Evolutionary conservation across 768 basidiomycete species (phyloP).

Genomic region (Pulveroboletus sp.): DNA sequence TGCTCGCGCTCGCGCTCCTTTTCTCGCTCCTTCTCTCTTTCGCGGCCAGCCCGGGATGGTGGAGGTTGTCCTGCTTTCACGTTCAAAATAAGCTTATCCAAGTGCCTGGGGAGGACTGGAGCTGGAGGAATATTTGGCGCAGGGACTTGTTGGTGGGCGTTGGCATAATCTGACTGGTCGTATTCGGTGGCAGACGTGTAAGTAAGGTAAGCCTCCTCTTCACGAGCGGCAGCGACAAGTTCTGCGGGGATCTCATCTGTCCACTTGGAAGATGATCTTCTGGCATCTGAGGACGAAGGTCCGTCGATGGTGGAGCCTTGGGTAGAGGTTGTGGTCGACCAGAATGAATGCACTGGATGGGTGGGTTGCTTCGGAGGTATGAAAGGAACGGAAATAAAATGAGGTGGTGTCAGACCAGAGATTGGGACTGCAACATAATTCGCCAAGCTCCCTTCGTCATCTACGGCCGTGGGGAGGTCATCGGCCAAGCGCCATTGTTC

Average conservation of each 20-base stretch:
- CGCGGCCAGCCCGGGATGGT: conserved; percentile 26
- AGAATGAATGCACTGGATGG: conserved; percentile 38
- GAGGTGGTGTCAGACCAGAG: conserved; percentile 31
- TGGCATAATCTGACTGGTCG: conserved; percentile 33
- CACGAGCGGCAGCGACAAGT: conserved; percentile 71
- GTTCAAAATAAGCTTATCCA: conserved; percentile 94
- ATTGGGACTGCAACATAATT: conserved; percentile 73
- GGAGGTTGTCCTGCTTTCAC: conserved; percentile 32
- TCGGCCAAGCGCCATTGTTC: conserved; percentile 77
- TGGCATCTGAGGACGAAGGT: conserved; percentile 27
- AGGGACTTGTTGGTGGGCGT: conserved; percentile 38
- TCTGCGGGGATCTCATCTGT: conserved; percentile 74
- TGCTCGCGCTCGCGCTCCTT: conserved; percentile 30
- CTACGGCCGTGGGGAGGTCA: conserved; percentile 82
- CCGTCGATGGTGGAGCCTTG: conserved; percentile 28
- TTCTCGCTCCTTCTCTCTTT: conserved; percentile 31
- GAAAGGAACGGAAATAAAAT: conserved; percentile 33
- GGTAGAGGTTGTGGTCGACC: conserved; percentile 36
- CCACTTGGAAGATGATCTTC: conserved; percentile 47
- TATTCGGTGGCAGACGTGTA: conserved; percentile 30
- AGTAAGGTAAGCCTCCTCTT: conserved; percentile 75
- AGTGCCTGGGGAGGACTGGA: conserved; percentile 80
- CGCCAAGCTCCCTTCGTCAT: conserved; percentile 89
- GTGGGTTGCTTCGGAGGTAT: conserved; percentile 24
- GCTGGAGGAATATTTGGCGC: conserved; percentile 84